Percentiles rank a stretch among this genome's conserved stretches.
These are phyloP conservation scores for Akanthomyces dipterigenus DNA, from an alignment of 2,329 filamentous ascomycete genomes.

Conservation along the genomic window DNA sequence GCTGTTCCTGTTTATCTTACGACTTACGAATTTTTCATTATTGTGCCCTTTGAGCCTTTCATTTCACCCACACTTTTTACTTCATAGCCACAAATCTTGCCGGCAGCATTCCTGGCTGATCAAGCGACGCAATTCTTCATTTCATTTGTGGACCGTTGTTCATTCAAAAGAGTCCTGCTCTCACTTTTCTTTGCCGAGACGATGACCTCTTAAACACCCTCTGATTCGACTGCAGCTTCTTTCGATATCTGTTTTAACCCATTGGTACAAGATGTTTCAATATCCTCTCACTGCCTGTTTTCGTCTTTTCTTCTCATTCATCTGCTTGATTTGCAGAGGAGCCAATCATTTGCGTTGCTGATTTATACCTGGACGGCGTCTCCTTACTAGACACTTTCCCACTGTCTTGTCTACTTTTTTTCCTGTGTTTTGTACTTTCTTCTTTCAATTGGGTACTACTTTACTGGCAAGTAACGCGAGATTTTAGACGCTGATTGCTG, in stretches of 20 bases:
- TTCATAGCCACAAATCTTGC: not conserved
- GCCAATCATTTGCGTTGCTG: not conserved
- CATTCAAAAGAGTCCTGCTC: not conserved
- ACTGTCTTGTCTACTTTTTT: conserved; percentile 1
- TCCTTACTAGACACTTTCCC: not conserved
- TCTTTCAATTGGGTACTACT: not conserved
- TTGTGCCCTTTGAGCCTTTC: conserved; percentile 7
- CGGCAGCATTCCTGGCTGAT: not conserved
- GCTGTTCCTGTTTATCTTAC: conserved; percentile 13
- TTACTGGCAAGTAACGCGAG: not conserved
- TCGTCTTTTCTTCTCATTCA: not conserved
- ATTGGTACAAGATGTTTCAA: not conserved
- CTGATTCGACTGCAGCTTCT: not conserved
- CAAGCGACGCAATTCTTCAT: conserved; percentile 6
- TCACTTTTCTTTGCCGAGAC: not conserved
- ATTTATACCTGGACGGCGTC: not conserved
- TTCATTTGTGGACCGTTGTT: conserved; percentile 10
- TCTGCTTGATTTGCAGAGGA: not conserved
- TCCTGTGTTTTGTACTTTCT: not conserved
- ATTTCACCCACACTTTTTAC: not conserved
- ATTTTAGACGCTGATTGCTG: not conserved
- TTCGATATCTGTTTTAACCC: conserved; percentile 4
- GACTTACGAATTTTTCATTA: conserved; percentile 18
- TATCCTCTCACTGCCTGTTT: not conserved
- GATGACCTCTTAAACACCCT: not conserved